phyloP scores from a whole-genome alignment of 75 land plant genomes.

The Gnetum montanum region DNA sequence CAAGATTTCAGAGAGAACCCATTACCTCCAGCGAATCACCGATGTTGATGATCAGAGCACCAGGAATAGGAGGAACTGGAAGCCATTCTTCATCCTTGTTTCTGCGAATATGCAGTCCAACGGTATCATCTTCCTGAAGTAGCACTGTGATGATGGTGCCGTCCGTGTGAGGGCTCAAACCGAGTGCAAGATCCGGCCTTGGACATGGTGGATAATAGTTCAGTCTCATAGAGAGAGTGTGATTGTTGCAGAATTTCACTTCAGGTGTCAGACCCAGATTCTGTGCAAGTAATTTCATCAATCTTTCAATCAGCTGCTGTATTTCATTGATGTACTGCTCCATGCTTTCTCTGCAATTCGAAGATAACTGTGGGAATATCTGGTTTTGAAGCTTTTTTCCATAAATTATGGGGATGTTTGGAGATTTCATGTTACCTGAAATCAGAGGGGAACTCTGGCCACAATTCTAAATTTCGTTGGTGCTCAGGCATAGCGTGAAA shows the following conservation, averaged over 20 bases:
- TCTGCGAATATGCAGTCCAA: slow-evolving; percentile 13
- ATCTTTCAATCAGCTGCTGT: background rate
- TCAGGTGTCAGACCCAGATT: background rate
- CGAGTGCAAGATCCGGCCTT: background rate
- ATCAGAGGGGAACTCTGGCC: background rate
- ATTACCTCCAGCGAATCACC: slow-evolving; percentile 26
- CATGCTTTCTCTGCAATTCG: background rate
- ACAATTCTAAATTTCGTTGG: background rate
- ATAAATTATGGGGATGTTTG: background rate
- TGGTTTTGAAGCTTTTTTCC: background rate
- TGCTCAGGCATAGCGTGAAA: background rate
- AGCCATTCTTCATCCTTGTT: slow-evolving; percentile 19
- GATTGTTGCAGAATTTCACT: no score
- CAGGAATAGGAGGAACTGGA: slow-evolving; percentile 13
- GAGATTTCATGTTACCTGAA: background rate
- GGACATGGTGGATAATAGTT: slow-evolving; percentile 12
- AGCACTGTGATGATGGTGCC: slow-evolving; percentile 7
- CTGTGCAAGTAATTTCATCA: background rate
- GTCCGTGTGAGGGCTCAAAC: slow-evolving; percentile 10
- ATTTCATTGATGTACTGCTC: background rate
- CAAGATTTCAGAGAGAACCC: no score
- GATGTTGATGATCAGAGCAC: slow-evolving; percentile 18
- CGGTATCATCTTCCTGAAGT: slow-evolving; percentile 11
- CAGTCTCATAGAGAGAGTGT: no score
- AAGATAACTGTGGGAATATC: background rate